These are phyloP conservation scores for Monosporascus sp. DNA, from an alignment of 2,329 filamentous ascomycete species.

Conservation along the genomic window DNA sequence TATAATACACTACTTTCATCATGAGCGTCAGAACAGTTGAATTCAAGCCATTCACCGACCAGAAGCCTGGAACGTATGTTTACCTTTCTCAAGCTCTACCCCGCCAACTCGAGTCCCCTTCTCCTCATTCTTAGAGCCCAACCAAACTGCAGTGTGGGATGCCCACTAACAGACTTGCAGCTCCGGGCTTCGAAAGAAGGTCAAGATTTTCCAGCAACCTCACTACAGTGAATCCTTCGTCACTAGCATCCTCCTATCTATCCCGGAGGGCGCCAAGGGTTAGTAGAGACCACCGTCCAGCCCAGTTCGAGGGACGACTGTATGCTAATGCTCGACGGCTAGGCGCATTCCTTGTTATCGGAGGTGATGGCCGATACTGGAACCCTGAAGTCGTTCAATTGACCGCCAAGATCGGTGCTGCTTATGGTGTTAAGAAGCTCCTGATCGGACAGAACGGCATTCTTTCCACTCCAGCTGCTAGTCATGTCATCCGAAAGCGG, in stretches of 20 bases:
- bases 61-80: constrained; percentile 98
- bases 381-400: constrained; percentile 95
- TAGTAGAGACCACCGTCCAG: constrained; percentile 13
- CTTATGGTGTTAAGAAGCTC: constrained; percentile 98
- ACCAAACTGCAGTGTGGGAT: background rate
- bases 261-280: constrained; percentile 87
- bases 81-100: constrained; percentile 24
- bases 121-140: constrained; percentile 1
- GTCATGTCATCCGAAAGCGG: constrained; percentile 89
- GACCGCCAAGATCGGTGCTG: constrained; percentile 94
- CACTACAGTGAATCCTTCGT: constrained; percentile 97
- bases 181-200: constrained; percentile 97
- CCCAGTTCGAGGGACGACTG: background rate
- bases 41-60: constrained; percentile 83
- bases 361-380: constrained; percentile 94
- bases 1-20: constrained; percentile 8
- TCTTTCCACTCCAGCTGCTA: constrained; percentile 91
- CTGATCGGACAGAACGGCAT: constrained; percentile 95
- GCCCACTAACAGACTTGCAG: constrained; percentile 40
- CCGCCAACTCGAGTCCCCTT: constrained; percentile 19
- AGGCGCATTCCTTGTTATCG: constrained; percentile 85
- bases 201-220: constrained; percentile 90
- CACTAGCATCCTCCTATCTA: constrained; percentile 88
- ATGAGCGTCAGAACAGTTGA: constrained; percentile 76
- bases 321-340: constrained; percentile 5